Percentiles rank a stretch among this genome's conserved stretches.
Evolutionary conservation across 441 rosid species (phyloP).

Genomic region (Jatropha multifida): DNA sequence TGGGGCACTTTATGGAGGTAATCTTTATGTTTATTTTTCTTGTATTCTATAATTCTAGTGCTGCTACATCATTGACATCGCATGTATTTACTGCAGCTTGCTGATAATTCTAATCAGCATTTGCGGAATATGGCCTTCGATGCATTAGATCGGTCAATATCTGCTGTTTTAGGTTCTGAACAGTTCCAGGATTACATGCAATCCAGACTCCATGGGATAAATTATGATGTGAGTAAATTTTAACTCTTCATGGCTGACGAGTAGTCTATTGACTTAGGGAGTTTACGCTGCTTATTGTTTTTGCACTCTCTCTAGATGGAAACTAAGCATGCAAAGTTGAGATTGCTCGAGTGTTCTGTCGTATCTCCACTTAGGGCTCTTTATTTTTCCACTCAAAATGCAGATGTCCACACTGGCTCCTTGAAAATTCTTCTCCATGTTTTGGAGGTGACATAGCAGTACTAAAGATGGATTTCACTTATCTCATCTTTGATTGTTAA

Average conservation of each 20-base stretch:
- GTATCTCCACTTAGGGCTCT: conserved; percentile 83
- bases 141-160: conserved; percentile 94
- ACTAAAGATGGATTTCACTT: conserved; percentile 27
- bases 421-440: conserved; percentile 98
- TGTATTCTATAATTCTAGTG: conserved; percentile 24
- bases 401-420: conserved; percentile 84
- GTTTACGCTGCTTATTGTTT: conserved; percentile 21
- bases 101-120: conserved; percentile 78
- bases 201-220: conserved; percentile 38
- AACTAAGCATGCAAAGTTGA: conserved; percentile 46
- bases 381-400: conserved; percentile 76
- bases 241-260: conserved; percentile 11
- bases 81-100: conserved; percentile 70
- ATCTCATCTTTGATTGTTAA: conserved; percentile 15
- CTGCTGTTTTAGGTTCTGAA: conserved; percentile 90
- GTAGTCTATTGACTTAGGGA: conserved; percentile 20
- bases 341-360: conserved; percentile 83
- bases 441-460: conserved; percentile 68
- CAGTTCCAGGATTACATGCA: conserved; percentile 58
- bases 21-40: conserved; percentile 26
- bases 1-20: conserved; percentile 94
- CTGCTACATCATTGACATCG: conserved; percentile 34
- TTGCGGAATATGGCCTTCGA: conserved; percentile 86
- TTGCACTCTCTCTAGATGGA: conserved; percentile 46
- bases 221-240: conserved; percentile 57